Evolutionary conservation across 148 eudicot species (phyloP).

Genomic region (Rhododendron mucronatum): DNA sequence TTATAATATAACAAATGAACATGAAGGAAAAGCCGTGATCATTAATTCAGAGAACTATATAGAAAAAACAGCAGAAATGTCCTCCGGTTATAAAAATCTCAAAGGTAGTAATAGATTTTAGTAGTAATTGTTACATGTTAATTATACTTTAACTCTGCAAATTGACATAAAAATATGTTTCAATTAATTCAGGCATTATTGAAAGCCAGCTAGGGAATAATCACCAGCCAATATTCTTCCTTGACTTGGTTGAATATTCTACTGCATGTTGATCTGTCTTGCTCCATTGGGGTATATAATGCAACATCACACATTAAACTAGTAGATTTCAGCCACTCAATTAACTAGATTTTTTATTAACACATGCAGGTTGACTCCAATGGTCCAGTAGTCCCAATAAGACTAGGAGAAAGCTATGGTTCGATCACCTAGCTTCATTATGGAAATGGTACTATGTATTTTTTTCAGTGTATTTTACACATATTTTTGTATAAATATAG

Average conservation of each 20-base stretch:
- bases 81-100: not conserved
- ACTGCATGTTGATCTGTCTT: not conserved
- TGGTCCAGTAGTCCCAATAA: too few species aligned
- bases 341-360: not conserved
- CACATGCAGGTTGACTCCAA: not conserved
- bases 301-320: not conserved
- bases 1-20: too few species aligned
- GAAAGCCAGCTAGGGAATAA: not conserved
- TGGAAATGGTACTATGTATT: too few species aligned
- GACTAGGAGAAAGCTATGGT: too few species aligned
- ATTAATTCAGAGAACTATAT: not conserved
- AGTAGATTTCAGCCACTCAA: not conserved
- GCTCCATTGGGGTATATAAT: not conserved
- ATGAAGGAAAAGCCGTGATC: not conserved
- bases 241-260: not conserved
- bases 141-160: not conserved
- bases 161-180: not conserved
- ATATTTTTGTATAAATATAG: too few species aligned
- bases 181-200: not conserved
- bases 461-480: too few species aligned
- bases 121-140: not conserved
- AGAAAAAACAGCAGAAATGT: not conserved
- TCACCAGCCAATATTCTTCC: not conserved
- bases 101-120: not conserved
- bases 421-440: too few species aligned